Base-by-base conservation (phyloP, 2,329 filamentous ascomycete species). In the Penicillium italicum region DNA sequence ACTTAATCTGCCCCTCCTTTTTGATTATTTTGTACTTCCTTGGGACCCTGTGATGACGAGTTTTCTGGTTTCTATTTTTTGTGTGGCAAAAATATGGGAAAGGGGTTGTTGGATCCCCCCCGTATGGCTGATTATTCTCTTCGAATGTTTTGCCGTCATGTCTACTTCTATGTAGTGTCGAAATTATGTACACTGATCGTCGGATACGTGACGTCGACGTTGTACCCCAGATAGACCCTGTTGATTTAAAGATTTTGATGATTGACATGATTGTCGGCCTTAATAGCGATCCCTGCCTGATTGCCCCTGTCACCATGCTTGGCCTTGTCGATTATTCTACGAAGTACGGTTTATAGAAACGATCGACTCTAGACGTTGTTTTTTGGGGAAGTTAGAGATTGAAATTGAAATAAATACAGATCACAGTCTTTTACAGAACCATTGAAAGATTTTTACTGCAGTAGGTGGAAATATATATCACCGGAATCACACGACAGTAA, bases 221-320 rank as follows among this genome's bases (percentile, higher is more conserved):
- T 33, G 16, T 37, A 46, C 49, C 48, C 49, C 42, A 47, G 47
- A 51, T 26, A 46, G 51, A 50, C 38, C 46, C 36, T 31, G 36
- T 31, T 26, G 30, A 36, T 52, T 47, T 18, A 11, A 36, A 58
- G 55, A 65, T 63, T 30, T 24, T n/a, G n/a, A 44, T 53, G 63
- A 65, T 64, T 63, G 62, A 64, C 62, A 46, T 62, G 56, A 63
- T 65, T 59, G 49, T 54, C 62, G 33, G 34, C 40, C 43, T 54
- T 43, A 38, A n/a, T 50, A 65, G 60, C 63, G 63, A 65, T 65
- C 62, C 54, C 57, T 65, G 40, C 62, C 60, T 56, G 56, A 62
- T 42, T 42, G 36, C 52, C 41, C 55, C 47, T 64, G 60, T 62
- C 62, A 60, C 37, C 20, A 56, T 56, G 61, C 62, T 64, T 62